phyloP scores from a whole-genome alignment of 2,329 filamentous ascomycete genomes.

The Scleromitrula shiraiana region DNA sequence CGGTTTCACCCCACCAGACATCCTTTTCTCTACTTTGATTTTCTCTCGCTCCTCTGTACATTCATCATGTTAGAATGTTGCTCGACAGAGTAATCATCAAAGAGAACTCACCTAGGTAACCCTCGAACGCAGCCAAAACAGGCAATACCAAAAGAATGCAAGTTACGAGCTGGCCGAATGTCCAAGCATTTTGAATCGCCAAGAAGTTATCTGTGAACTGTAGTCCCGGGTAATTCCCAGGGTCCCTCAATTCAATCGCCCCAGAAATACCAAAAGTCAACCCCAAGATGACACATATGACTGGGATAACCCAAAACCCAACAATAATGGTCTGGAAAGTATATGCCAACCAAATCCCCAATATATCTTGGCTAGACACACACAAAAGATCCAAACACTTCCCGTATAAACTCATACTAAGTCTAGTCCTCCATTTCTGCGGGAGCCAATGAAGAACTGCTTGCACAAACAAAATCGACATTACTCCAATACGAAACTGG shows the following conservation, averaged over 20 bases:
- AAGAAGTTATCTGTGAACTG: background rate
- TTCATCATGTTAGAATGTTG: background rate
- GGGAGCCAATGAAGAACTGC: conserved; percentile 1
- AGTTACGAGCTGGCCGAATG: conserved; percentile 1
- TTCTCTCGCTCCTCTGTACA: background rate
- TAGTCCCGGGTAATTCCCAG: background rate
- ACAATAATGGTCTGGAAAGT: background rate
- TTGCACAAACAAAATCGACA: background rate
- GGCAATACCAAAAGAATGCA: conserved; percentile 1
- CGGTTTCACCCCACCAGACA: too few relatives aligned
- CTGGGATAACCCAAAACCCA: background rate
- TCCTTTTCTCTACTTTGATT: background rate
- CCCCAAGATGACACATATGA: background rate
- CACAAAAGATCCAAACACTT: background rate
- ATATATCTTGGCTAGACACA: background rate
- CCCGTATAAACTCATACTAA: background rate
- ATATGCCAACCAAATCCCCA: background rate
- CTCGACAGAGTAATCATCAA: too few relatives aligned
- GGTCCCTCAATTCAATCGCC: background rate
- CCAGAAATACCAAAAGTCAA: background rate
- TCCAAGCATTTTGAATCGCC: conserved; percentile 1
- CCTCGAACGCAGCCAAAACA: background rate
- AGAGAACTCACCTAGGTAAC: background rate
- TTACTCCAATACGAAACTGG: background rate
- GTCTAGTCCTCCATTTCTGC: background rate